Conservation (phyloP, 169 alveolate genomes). For the Neospora caninum region DNA sequence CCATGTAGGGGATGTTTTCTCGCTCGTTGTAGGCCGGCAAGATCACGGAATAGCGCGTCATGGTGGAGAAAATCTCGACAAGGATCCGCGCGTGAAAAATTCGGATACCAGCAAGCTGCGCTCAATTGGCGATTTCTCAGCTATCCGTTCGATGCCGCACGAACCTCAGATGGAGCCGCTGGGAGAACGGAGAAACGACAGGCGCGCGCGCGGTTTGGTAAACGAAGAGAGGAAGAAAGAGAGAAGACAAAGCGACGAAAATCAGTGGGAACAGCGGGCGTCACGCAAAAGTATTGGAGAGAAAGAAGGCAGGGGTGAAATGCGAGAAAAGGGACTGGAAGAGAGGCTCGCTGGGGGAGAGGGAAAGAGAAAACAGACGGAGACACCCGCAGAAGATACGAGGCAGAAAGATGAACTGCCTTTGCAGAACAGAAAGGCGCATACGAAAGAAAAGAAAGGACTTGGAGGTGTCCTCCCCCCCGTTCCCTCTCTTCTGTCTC, state of each 20-base stretch:
- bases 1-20: slow-evolving; percentile 88
- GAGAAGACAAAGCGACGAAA: neutral
- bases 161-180: neutral
- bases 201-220: neutral
- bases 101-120: no score
- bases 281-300: neutral
- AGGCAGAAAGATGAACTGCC: no score
- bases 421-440: no score
- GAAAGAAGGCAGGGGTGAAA: neutral
- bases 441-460: no score
- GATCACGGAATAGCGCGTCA: slow-evolving; percentile 83
- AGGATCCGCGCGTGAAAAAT: neutral
- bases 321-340: no score
- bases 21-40: slow-evolving; percentile 93
- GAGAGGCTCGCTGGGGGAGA: no score
- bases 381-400: no score
- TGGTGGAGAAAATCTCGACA: neutral
- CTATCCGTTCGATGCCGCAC: neutral
- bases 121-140: no score
- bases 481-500: no score
- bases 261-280: neutral
- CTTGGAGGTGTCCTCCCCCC: no score
- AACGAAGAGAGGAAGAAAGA: neutral
- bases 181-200: neutral
- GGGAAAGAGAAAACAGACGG: no score